Evolutionary conservation across 495 filamentous ascomycete species (phyloP).

Genomic region (Aspergillus mulundensis): DNA sequence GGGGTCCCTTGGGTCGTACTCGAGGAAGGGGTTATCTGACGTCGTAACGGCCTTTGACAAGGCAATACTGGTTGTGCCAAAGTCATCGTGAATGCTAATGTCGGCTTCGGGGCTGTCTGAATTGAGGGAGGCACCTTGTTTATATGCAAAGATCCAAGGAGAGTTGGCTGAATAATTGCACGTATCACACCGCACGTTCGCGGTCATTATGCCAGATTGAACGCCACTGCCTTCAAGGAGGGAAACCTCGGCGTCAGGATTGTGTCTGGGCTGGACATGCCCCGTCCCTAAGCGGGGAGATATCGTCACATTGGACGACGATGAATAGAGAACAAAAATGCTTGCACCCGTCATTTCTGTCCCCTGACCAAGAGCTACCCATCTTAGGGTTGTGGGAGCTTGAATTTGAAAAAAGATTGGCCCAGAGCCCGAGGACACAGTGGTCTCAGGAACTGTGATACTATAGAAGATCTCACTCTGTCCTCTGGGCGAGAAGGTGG

Average conservation of each 20-base stretch:
- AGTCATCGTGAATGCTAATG: conserved; percentile 57
- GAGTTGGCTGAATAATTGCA: conserved; percentile 46
- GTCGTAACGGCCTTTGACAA: conserved; percentile 45
- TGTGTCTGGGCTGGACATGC: conserved; percentile 50
- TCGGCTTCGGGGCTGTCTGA: conserved; percentile 42
- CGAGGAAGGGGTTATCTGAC: conserved; percentile 57
- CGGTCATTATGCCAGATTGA: conserved; percentile 49
- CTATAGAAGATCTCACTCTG: conserved; percentile 30
- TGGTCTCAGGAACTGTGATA: conserved; percentile 29
- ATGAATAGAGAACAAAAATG: conserved; percentile 66
- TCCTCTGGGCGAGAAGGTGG: conserved; percentile 22
- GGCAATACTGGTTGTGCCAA: conserved; percentile 49
- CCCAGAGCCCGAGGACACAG: conserved; percentile 24
- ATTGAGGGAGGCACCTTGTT: conserved; percentile 53
- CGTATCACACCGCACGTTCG: conserved; percentile 58
- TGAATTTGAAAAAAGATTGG: conserved; percentile 62
- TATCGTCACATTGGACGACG: conserved; percentile 56
- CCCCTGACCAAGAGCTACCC: conserved; percentile 66
- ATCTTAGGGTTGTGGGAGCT: conserved; percentile 55
- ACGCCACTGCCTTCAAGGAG: conserved; percentile 62
- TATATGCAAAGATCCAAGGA: conserved; percentile 65
- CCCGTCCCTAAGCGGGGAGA: conserved; percentile 56
- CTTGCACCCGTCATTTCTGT: conserved; percentile 56
- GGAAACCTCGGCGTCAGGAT: conserved; percentile 45
- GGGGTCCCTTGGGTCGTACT: conserved; percentile 9